Conservation (phyloP, 345 rosid genomes). For the Pseudoturritis turrita region DNA sequence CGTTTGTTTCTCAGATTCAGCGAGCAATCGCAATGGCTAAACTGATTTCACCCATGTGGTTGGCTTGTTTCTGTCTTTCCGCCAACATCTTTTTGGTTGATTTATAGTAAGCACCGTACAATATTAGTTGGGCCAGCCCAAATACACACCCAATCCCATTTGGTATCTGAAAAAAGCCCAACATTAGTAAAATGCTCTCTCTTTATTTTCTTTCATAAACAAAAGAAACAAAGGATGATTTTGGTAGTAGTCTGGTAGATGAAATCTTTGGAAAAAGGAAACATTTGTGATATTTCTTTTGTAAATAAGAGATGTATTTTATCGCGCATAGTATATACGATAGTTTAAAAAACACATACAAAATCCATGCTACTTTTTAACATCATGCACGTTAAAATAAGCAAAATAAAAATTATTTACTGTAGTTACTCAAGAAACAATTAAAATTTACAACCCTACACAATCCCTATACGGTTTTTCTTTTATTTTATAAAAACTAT, state of each 20-base stretch:
- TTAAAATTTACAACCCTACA: background rate
- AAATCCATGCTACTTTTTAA: too few species aligned
- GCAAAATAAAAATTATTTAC: too few species aligned
- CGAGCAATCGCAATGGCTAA: constrained; percentile 36
- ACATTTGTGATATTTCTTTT: too few species aligned
- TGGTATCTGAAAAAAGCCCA: constrained; percentile 42
- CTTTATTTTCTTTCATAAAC: too few species aligned
- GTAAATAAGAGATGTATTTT: too few species aligned
- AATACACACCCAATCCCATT: constrained; percentile 69
- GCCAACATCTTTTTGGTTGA: constrained; percentile 48
- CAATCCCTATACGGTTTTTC: background rate
- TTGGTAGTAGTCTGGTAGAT: too few species aligned
- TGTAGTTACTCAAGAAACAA: background rate
- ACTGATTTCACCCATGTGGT: constrained; percentile 27
- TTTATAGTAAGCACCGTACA: constrained; percentile 62
- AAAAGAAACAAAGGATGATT: too few species aligned
- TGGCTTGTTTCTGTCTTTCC: constrained; percentile 28
- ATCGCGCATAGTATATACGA: too few species aligned
- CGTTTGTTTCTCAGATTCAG: background rate
- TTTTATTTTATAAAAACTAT: background rate
- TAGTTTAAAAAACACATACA: too few species aligned
- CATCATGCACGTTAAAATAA: too few species aligned
- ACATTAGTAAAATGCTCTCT: too few species aligned
- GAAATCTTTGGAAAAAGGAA: too few species aligned
- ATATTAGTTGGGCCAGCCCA: constrained; percentile 48